Base-by-base conservation (phyloP, 139 green algal species). In the Mychonastes homosphaera region DNA sequence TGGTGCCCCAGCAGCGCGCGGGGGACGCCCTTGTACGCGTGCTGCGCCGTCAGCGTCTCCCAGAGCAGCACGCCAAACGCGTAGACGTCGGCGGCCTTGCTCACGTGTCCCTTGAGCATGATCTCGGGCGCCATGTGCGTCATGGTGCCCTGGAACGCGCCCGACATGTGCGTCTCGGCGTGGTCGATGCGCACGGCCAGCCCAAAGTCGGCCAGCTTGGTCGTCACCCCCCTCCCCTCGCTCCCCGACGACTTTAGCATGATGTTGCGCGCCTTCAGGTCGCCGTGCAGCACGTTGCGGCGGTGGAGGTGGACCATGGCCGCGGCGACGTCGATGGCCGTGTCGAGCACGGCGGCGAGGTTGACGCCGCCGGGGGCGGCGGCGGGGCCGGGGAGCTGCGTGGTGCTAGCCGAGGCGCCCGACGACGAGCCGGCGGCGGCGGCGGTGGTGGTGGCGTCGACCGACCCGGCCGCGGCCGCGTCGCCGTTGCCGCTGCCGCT, bases 221-320 rank as follows among this genome's bases (percentile, higher is more conserved):
- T 56, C 6, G 34, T 57, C 24, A 75, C 56, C 26, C 69, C 74
- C 1, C 62, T 43, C 0, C 68, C 68, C 30, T 64, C 56, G 8
- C 33, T 43, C n/a, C 58, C 62, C 24, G 32, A 44, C 51, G 55
- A 71, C 59, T 77, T 77, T 24, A 83, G 68, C 75, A 83, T 75
- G 27, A 83, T 66, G 51, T 83, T 83, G 33, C 65, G 58, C n/a
- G 71, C 70, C 65, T 81, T 84, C 39, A 84, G 64, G 58, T 82
- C 75, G 19, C 27, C 38, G 51, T 82, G 75, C 41, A 82, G 68
- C 21, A 85, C 65, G 27, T 71, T 75, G 26, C 39, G 54, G 6
- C 63, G 29, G 58, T 85, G 78, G 48, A 85, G 62, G 62, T 79
- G 74, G 29, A 65, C 36, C 71, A 85, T 73, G 13, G 64, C 78